Evolutionary conservation across 2,329 filamentous ascomycete genomes (phyloP).

Genomic region (Xylaria sp.): DNA sequence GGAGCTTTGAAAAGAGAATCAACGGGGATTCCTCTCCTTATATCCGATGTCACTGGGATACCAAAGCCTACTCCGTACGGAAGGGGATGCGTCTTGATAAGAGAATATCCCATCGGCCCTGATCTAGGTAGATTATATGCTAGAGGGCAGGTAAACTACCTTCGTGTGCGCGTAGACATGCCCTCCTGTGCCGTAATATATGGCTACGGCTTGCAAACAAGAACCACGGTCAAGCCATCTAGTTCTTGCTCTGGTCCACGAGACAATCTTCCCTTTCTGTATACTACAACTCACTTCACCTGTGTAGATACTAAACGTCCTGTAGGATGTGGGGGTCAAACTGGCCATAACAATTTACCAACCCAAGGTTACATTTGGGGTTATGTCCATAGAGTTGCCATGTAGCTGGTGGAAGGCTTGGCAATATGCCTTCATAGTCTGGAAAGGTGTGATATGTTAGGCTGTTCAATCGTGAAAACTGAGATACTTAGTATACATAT

Average conservation of each 20-base stretch:
- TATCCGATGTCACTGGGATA: neutral
- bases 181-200: neutral
- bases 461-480: too few relatives aligned
- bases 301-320: too few relatives aligned
- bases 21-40: neutral
- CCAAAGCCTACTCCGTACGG: neutral
- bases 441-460: too few relatives aligned
- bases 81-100: neutral
- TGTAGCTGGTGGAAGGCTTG: too few relatives aligned
- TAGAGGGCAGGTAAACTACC: too few relatives aligned
- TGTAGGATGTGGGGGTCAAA: conserved; percentile 6
- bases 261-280: conserved; percentile 28
- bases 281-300: neutral
- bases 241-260: conserved; percentile 10
- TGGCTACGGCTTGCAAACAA: neutral
- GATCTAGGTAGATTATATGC: neutral
- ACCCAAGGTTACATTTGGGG: neutral
- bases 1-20: neutral
- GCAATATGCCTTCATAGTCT: neutral
- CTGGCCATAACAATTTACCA: conserved; percentile 4
- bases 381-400: neutral
- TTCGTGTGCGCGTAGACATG: too few relatives aligned
- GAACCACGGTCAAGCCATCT: conserved; percentile 1
- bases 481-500: too few relatives aligned
- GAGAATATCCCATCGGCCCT: neutral